A percentile compares a stretch with the other conserved stretches of the same genome.
Evolutionary conservation across 768 basidiomycete species (phyloP).

Genomic region (Phallus indusiatus): DNA sequence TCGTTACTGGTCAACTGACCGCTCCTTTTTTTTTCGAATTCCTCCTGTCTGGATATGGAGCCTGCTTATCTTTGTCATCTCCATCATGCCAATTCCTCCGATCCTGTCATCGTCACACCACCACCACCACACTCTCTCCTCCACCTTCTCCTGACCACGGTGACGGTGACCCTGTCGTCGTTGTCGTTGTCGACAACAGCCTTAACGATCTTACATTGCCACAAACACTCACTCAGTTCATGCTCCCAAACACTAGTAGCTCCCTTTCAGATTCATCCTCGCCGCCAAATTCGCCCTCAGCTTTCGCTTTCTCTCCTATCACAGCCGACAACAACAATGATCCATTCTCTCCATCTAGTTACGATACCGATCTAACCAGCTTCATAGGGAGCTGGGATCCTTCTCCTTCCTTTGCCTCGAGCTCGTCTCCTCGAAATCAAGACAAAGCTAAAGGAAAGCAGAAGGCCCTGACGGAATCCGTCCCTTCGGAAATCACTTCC

Average conservation of each 20-base stretch:
- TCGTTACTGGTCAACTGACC: no score
- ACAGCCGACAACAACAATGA: background rate
- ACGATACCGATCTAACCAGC: conserved; percentile 5
- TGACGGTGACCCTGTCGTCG: background rate
- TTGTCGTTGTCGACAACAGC: background rate
- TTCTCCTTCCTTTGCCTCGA: background rate
- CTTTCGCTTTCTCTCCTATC: conserved; percentile 5
- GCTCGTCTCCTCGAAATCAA: background rate
- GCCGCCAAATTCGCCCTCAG: conserved; percentile 4
- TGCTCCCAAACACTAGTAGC: background rate
- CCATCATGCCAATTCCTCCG: background rate
- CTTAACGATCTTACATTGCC: background rate
- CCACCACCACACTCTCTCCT: no score
- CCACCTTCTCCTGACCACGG: background rate
- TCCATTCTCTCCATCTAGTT: background rate
- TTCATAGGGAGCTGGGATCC: conserved; percentile 1
- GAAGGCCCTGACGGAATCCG: background rate
- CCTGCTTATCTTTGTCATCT: background rate
- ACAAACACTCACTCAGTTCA: background rate
- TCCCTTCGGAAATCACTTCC: background rate
- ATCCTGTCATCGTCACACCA: background rate
- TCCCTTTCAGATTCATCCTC: background rate
- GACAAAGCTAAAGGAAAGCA: background rate
- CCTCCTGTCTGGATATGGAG: no score
- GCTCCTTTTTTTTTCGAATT: no score